Evolutionary conservation across 1,284 basidiomycete genomes (phyloP).

Genomic region (Trichosporon coremiiforme): DNA sequence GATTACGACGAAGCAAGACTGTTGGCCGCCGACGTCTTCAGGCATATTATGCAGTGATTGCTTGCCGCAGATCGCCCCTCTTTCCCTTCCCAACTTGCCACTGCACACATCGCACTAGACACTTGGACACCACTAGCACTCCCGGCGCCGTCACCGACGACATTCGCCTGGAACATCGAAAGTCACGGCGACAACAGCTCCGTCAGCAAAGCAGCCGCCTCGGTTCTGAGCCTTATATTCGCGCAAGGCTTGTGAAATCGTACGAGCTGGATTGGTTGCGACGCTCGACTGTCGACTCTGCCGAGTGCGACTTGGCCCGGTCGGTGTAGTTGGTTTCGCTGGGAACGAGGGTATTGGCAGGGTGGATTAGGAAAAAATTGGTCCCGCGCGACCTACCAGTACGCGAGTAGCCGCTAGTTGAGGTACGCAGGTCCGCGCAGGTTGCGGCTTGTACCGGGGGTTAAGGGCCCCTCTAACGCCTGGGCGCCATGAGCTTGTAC

Average conservation of each 20-base stretch:
- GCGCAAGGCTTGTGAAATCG: background rate
- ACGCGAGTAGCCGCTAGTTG: background rate
- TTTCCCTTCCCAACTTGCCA: background rate
- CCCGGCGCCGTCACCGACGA: background rate
- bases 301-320: conserved; percentile 4
- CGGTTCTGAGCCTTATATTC: background rate
- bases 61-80: background rate
- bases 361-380: conserved; percentile 1
- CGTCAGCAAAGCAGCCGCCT: no score
- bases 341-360: background rate
- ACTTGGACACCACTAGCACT: background rate
- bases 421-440: background rate
- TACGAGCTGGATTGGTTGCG: conserved; percentile 5
- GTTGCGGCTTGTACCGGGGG: background rate
- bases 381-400: background rate
- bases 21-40: background rate
- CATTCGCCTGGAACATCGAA: background rate
- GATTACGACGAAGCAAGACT: background rate
- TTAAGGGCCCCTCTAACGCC: background rate
- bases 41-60: conserved; percentile 1
- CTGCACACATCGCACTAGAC: background rate
- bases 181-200: background rate
- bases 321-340: background rate
- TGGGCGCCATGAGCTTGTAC: background rate
- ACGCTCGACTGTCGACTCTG: no score